Conservation (phyloP, 805 yeast species). For the Candida incommunis region DNA sequence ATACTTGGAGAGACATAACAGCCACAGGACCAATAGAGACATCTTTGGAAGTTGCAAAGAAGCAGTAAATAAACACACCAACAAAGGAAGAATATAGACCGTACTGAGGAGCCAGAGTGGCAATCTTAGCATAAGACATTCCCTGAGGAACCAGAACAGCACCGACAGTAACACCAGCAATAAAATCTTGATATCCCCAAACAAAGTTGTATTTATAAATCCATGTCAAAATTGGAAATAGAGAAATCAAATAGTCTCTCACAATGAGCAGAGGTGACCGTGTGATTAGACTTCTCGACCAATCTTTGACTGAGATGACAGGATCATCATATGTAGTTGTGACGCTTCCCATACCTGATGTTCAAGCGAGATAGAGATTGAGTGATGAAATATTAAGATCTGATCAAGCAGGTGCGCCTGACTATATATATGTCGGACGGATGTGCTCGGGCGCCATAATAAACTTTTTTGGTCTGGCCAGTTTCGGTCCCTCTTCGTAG, state of each 20-base stretch:
- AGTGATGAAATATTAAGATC: no score
- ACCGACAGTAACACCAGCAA: slow-evolving; percentile 91
- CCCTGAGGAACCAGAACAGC: slow-evolving; percentile 88
- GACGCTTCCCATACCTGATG: slow-evolving; percentile 2
- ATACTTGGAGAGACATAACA: slow-evolving; percentile 80
- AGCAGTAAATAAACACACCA: slow-evolving; percentile 77
- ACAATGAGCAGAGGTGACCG: slow-evolving; percentile 10
- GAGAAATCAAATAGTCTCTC: slow-evolving; percentile 38
- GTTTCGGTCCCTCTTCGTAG: no score
- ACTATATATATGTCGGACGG: no score
- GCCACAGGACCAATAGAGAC: slow-evolving; percentile 96
- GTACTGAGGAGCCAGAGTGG: slow-evolving; percentile 66
- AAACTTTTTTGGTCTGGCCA: no score
- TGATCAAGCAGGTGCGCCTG: no score
- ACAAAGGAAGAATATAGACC: slow-evolving; percentile 87
- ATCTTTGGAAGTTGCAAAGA: slow-evolving; percentile 91
- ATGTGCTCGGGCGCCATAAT: no score
- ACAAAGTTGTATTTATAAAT: slow-evolving; percentile 63
- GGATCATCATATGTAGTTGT: slow-evolving; percentile 15
- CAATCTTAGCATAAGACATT: slow-evolving; percentile 87
- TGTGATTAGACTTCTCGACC: slow-evolving; percentile 25
- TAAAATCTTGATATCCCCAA: slow-evolving; percentile 72
- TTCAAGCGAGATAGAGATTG: no score
- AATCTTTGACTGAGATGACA: slow-evolving; percentile 15
- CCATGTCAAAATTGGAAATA: slow-evolving; percentile 80